Conservation (phyloP, 2,329 filamentous ascomycete species). For the Stagonosporopsis tanaceti region DNA sequence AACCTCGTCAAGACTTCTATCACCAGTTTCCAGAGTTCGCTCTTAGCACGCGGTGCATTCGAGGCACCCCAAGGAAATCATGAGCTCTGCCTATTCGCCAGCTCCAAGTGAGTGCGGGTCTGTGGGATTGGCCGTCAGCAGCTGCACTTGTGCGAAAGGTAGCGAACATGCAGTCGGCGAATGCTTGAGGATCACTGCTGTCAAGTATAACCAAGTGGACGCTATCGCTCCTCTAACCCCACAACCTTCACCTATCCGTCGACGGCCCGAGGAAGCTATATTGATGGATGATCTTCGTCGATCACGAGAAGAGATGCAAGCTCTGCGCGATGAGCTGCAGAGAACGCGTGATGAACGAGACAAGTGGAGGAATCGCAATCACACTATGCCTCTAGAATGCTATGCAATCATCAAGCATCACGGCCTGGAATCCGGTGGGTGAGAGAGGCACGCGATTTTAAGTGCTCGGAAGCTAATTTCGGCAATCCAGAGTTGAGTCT, state of each 20-base stretch:
- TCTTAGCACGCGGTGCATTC: background rate
- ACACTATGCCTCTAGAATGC: conserved; percentile 5
- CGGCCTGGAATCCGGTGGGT: background rate
- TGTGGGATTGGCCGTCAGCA: background rate
- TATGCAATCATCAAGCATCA: conserved; percentile 10
- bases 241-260: conserved; percentile 1
- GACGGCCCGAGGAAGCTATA: conserved; percentile 8
- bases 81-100: conserved; percentile 10
- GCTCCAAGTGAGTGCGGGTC: conserved; percentile 8
- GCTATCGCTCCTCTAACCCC: conserved; percentile 1
- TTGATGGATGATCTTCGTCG: conserved; percentile 7
- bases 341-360: conserved; percentile 4
- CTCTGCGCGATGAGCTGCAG: conserved; percentile 6
- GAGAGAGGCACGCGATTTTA: background rate
- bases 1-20: background rate
- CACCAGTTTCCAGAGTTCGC: no score
- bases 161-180: background rate
- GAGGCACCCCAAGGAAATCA: background rate
- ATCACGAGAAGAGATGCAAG: conserved; percentile 6
- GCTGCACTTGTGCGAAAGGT: background rate
- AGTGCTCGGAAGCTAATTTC: background rate
- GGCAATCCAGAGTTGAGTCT: conserved; percentile 1
- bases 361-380: conserved; percentile 9
- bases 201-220: background rate
- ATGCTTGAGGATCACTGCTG: conserved; percentile 4